Evolutionary conservation across 495 filamentous ascomycete genomes (phyloP).

Genomic region (Penicillium verhagenii): DNA sequence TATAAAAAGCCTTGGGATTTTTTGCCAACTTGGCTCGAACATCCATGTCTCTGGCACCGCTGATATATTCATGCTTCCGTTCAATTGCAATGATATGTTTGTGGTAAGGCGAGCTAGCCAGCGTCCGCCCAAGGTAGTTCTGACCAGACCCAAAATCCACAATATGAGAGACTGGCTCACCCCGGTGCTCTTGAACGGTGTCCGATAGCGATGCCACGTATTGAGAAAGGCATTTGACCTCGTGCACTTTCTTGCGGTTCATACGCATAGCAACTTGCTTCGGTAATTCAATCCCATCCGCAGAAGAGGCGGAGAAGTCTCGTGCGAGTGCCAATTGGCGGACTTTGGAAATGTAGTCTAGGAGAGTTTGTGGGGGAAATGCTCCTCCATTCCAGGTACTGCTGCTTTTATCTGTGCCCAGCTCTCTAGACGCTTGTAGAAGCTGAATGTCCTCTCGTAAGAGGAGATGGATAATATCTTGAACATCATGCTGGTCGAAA

Average conservation of each 20-base stretch:
- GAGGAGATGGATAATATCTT: constrained; percentile 74
- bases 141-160: constrained; percentile 96
- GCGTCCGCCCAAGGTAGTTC: constrained; percentile 86
- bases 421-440: neutral
- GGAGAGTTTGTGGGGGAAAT: constrained; percentile 62
- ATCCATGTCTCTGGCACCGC: constrained; percentile 82
- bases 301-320: constrained; percentile 42
- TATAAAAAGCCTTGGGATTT: constrained; percentile 59
- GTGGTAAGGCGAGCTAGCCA: constrained; percentile 83
- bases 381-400: constrained; percentile 50
- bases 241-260: constrained; percentile 94
- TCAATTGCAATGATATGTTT: constrained; percentile 89
- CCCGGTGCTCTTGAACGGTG: constrained; percentile 53
- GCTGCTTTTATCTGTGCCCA: constrained; percentile 1
- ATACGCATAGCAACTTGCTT: constrained; percentile 80
- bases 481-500: constrained; percentile 65
- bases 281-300: constrained; percentile 45
- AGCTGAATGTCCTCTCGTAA: constrained; percentile 66
- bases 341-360: constrained; percentile 75
- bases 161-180: constrained; percentile 71
- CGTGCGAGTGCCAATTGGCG: constrained; percentile 68
- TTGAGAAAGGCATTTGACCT: constrained; percentile 66
- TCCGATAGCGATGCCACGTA: constrained; percentile 56
- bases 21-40: constrained; percentile 54
- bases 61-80: constrained; percentile 79